Percentiles rank a stretch among this genome's conserved stretches.
phyloP scores from a whole-genome alignment of 495 filamentous ascomycete species.

The Evernia prunastri region DNA sequence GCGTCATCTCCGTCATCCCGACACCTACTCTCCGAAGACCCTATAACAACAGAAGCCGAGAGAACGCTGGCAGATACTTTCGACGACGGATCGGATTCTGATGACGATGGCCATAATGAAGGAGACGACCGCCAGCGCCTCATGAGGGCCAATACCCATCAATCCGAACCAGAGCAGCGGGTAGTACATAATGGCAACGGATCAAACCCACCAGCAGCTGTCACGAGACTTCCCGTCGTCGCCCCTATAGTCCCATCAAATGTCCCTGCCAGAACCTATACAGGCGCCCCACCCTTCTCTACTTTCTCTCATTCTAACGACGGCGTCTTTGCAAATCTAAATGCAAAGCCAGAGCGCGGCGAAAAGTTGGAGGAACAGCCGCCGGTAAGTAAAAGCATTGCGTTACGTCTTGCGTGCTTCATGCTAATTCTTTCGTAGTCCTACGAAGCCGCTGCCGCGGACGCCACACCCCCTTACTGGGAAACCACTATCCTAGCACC shows the following conservation, averaged over 20 bases:
- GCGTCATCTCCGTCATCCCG: slow-evolving; percentile 63
- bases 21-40: slow-evolving; percentile 48
- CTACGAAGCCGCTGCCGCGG: slow-evolving; percentile 96
- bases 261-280: slow-evolving; percentile 8
- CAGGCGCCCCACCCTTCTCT: slow-evolving; percentile 14
- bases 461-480: slow-evolving; percentile 96
- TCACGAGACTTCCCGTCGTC: slow-evolving; percentile 46
- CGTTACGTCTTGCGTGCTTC: background rate
- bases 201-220: slow-evolving; percentile 38
- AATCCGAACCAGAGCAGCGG: slow-evolving; percentile 37
- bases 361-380: slow-evolving; percentile 83
- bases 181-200: slow-evolving; percentile 28
- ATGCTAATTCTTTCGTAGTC: slow-evolving; percentile 53
- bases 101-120: slow-evolving; percentile 63
- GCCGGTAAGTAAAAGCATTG: slow-evolving; percentile 57
- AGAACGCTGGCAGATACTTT: slow-evolving; percentile 85
- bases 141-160: slow-evolving; percentile 48
- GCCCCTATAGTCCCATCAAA: slow-evolving; percentile 36
- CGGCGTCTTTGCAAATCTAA: slow-evolving; percentile 93
- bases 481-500: slow-evolving; percentile 96
- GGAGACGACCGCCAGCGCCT: slow-evolving; percentile 78
- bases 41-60: slow-evolving; percentile 54
- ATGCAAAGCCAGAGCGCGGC: slow-evolving; percentile 79
- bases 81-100: slow-evolving; percentile 62
- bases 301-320: slow-evolving; percentile 53